Evolutionary conservation across 1,284 basidiomycete genomes (phyloP).

Genomic region (Tilletia walkeri): DNA sequence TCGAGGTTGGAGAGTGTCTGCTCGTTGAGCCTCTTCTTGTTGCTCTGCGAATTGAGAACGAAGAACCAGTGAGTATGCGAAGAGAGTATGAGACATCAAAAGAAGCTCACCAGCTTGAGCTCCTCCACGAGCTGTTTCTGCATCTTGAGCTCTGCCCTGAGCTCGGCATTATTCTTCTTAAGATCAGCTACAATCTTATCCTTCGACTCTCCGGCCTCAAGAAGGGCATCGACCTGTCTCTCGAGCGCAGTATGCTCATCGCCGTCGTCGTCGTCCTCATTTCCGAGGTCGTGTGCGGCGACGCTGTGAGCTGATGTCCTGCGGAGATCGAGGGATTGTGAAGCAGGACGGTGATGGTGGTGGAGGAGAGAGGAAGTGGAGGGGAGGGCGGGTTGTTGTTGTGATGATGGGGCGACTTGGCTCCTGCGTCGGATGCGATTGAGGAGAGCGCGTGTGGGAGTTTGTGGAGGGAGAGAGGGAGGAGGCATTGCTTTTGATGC

Average conservation of each 20-base stretch:
- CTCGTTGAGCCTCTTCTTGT: constrained; percentile 33
- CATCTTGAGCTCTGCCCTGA: constrained; percentile 27
- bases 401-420: not conserved
- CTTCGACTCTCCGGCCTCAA: constrained; percentile 33
- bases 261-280: constrained; percentile 29
- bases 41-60: not conserved
- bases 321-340: constrained; percentile 8
- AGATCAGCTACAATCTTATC: constrained; percentile 36
- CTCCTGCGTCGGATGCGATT: constrained; percentile 34
- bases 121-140: constrained; percentile 28
- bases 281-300: constrained; percentile 9
- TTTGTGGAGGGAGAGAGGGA: constrained; percentile 27
- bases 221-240: constrained; percentile 33
- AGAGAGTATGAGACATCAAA: not conserved
- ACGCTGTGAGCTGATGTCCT: constrained; percentile 15
- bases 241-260: constrained; percentile 32
- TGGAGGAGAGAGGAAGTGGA: constrained; percentile 23
- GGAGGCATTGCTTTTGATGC: not conserved
- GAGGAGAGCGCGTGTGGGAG: constrained; percentile 35
- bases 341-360: too few relatives aligned
- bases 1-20: constrained; percentile 40
- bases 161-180: constrained; percentile 29
- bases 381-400: constrained; percentile 29
- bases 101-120: constrained; percentile 16
- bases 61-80: too few relatives aligned